Evolutionary conservation across 306 rosid genomes (phyloP).

Genomic region (Bauhinia variegata): DNA sequence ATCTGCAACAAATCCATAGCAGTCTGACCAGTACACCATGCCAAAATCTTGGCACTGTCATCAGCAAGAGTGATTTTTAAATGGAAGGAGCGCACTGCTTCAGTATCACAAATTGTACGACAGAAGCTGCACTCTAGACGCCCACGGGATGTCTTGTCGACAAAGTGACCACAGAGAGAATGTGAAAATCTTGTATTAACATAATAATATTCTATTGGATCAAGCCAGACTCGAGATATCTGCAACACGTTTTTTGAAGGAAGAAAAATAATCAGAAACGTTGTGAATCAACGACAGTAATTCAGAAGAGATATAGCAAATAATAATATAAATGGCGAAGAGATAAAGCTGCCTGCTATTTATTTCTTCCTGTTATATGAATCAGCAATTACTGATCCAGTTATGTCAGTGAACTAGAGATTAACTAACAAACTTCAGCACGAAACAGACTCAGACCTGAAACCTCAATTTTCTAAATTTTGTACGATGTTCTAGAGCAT

Average conservation of each 20-base stretch:
- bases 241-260: conserved; percentile 38
- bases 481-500: conserved; percentile 1
- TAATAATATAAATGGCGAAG: background rate
- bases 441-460: no score
- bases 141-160: conserved; percentile 50
- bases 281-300: conserved; percentile 2
- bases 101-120: conserved; percentile 49
- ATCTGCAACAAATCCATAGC: conserved; percentile 91
- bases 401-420: no score
- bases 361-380: no score
- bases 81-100: conserved; percentile 62
- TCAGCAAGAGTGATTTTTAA: conserved; percentile 86
- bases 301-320: conserved; percentile 3
- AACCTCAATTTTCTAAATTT: no score
- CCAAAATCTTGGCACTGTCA: conserved; percentile 65
- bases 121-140: conserved; percentile 73
- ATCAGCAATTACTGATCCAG: no score
- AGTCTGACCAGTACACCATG: conserved; percentile 87
- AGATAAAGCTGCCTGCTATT: background rate
- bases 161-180: conserved; percentile 78
- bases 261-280: conserved; percentile 30
- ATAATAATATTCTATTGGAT: conserved; percentile 58
- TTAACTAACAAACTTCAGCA: no score
- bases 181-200: conserved; percentile 76
- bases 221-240: conserved; percentile 72